Conservation (phyloP, 2,329 filamentous ascomycete genomes). For the Arachnopeziza araneosa region DNA sequence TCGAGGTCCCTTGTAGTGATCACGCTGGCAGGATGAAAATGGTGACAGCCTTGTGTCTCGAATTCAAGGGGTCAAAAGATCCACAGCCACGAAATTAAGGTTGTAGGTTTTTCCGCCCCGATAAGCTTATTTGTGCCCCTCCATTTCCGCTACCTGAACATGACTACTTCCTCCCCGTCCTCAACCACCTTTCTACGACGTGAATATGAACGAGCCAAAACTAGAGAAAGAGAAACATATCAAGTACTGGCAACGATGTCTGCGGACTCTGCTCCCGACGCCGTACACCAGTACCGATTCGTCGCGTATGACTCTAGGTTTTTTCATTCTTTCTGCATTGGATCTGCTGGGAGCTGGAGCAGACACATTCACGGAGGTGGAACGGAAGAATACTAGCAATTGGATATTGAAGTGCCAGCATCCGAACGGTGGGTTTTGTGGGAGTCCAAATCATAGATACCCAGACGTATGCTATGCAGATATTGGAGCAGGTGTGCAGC, state of each 20-base stretch:
- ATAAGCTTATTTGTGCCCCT: neutral
- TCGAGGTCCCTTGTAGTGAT: neutral
- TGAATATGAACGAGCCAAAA: slow-evolving; percentile 25
- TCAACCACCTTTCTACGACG: neutral
- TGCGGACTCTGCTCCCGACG: slow-evolving; percentile 72
- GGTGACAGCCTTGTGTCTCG: neutral
- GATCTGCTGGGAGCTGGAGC: slow-evolving; percentile 67
- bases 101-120: neutral
- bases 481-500: slow-evolving; percentile 39
- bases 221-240: slow-evolving; percentile 65
- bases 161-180: neutral
- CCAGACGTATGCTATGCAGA: slow-evolving; percentile 30
- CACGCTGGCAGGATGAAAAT: neutral
- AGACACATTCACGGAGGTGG: slow-evolving; percentile 46
- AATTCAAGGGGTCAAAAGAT: neutral
- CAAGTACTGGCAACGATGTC: slow-evolving; percentile 89
- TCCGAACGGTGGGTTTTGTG: slow-evolving; percentile 80
- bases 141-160: neutral
- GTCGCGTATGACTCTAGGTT: slow-evolving; percentile 82
- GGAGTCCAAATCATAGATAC: slow-evolving; percentile 63
- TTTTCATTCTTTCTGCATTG: slow-evolving; percentile 81
- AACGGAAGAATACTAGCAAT: slow-evolving; percentile 45
- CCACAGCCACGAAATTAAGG: neutral
- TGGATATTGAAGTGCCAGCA: slow-evolving; percentile 90
- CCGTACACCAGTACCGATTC: slow-evolving; percentile 86